Conservation (phyloP, 2,329 filamentous ascomycete genomes). For the Talaromyces sp. region DNA sequence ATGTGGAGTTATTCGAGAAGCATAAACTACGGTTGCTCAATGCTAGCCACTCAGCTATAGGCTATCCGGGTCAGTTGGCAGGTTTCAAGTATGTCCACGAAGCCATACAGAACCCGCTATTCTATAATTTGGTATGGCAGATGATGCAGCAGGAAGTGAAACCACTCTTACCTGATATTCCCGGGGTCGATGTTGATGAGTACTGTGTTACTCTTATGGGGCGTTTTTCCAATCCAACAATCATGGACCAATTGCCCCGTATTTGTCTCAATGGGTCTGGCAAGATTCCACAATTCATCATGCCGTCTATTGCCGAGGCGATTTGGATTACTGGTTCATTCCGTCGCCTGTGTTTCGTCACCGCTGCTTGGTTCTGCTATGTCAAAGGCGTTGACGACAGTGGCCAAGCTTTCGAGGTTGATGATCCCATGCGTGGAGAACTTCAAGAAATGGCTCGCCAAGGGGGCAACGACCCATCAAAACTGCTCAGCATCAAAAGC, state of each 20-base stretch:
- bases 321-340: slow-evolving; percentile 47
- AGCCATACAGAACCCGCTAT: slow-evolving; percentile 49
- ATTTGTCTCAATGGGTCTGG: slow-evolving; percentile 52
- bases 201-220: slow-evolving; percentile 54
- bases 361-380: slow-evolving; percentile 52
- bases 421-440: slow-evolving; percentile 50
- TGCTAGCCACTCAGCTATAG: slow-evolving; percentile 52
- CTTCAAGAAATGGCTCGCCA: slow-evolving; percentile 46
- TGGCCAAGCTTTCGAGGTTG: slow-evolving; percentile 40
- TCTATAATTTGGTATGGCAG: slow-evolving; percentile 49
- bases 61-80: slow-evolving; percentile 51
- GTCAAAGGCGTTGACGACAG: slow-evolving; percentile 50
- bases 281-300: slow-evolving; percentile 50
- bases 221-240: slow-evolving; percentile 55
- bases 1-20: slow-evolving; percentile 55
- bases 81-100: slow-evolving; percentile 56
- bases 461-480: slow-evolving; percentile 42
- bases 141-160: slow-evolving; percentile 57
- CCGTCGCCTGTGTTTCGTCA: slow-evolving; percentile 49
- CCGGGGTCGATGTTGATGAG: slow-evolving; percentile 50
- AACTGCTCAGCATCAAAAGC: slow-evolving; percentile 46
- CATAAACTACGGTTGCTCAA: slow-evolving; percentile 56
- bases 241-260: slow-evolving; percentile 54
- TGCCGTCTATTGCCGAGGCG: slow-evolving; percentile 38
- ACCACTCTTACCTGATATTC: slow-evolving; percentile 50